Evolutionary conservation across 1,284 basidiomycete genomes (phyloP).

Genomic region (Naganishia sp.): DNA sequence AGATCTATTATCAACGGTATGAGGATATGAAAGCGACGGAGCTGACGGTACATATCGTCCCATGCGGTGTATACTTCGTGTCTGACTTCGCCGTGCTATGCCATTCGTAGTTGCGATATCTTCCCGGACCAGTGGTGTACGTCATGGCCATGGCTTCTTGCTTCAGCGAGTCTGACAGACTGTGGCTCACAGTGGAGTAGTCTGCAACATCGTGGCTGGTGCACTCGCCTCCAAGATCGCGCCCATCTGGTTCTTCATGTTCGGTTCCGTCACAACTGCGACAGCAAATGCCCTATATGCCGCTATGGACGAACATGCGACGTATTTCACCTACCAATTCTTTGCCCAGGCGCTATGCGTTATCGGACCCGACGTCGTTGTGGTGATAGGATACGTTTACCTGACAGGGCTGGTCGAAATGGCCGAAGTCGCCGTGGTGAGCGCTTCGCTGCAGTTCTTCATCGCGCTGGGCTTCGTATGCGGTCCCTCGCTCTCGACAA

Average conservation of each 20-base stretch:
- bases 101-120: constrained; percentile 5
- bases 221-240: constrained; percentile 5
- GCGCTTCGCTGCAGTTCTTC: constrained; percentile 8
- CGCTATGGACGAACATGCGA: not conserved
- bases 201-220: constrained; percentile 59
- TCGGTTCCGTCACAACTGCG: not conserved
- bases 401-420: not conserved
- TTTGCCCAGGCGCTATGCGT: not conserved
- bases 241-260: constrained; percentile 2
- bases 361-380: not conserved
- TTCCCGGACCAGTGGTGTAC: constrained; percentile 9
- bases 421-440: constrained; percentile 11
- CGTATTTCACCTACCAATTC: constrained; percentile 8
- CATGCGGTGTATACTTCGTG: not conserved
- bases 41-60: not conserved
- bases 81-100: not conserved
- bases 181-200: constrained; percentile 57
- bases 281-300: constrained; percentile 16
- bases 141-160: not conserved
- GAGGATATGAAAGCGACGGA: constrained; percentile 36
- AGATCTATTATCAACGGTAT: constrained; percentile 49
- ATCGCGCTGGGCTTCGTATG: constrained; percentile 6
- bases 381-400: not conserved
- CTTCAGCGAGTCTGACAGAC: not conserved
- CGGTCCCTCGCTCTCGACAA: constrained; percentile 3